These are phyloP conservation scores for Talaromyces sp. DNA, from an alignment of 2,329 filamentous ascomycete genomes.

Conservation along the genomic window DNA sequence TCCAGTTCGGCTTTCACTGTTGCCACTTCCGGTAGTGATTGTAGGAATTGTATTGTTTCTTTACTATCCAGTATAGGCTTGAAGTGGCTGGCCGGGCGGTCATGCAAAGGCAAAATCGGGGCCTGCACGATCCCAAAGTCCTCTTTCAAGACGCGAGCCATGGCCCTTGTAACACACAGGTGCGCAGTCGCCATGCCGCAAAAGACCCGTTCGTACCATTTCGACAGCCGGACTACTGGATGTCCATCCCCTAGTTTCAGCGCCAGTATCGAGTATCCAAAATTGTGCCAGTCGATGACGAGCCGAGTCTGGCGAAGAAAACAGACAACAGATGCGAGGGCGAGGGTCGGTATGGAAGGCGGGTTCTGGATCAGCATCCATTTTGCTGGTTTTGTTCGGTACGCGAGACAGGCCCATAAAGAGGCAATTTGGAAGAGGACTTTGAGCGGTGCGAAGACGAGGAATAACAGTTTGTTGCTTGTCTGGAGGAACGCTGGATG, in stretches of 20 bases:
- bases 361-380: constrained; percentile 96
- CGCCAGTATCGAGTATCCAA: constrained; percentile 88
- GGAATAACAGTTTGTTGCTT: constrained; percentile 68
- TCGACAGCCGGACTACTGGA: constrained; percentile 72
- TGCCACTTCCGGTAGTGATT: constrained; percentile 60
- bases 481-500: constrained; percentile 64
- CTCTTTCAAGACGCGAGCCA: constrained; percentile 67
- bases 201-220: constrained; percentile 70
- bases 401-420: constrained; percentile 68
- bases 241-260: constrained; percentile 60
- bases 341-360: constrained; percentile 86
- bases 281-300: constrained; percentile 98
- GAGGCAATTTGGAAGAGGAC: constrained; percentile 75
- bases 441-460: constrained; percentile 75
- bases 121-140: constrained; percentile 60
- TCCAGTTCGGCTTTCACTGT: constrained; percentile 57
- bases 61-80: constrained; percentile 57
- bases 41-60: constrained; percentile 58
- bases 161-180: constrained; percentile 84
- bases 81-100: constrained; percentile 80
- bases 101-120: constrained; percentile 70
- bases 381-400: constrained; percentile 66
- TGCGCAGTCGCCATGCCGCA: constrained; percentile 67
- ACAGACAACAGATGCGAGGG: constrained; percentile 68
- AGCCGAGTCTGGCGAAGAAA: constrained; percentile 74